These are phyloP conservation scores for Coemansia sp. DNA, from an alignment of 192 early-diverging fungal species.

Conservation along the genomic window DNA sequence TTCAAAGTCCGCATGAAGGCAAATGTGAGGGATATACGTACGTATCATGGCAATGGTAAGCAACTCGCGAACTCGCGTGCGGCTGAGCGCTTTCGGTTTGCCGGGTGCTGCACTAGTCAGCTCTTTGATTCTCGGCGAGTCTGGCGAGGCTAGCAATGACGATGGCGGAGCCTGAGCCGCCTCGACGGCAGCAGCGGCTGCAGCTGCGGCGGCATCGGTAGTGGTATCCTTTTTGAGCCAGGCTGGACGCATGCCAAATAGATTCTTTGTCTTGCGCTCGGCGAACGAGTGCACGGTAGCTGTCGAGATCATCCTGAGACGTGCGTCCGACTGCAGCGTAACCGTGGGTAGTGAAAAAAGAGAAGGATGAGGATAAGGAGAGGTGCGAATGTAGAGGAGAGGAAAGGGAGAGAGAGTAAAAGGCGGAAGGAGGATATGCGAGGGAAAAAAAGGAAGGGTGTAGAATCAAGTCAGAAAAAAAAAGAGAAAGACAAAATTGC, in stretches of 20 bases:
- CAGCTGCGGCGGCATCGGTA: conserved; percentile 13
- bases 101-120: conserved; percentile 20
- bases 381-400: conserved; percentile 5
- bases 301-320: conserved; percentile 37
- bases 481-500: conserved; percentile 6
- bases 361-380: background rate
- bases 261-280: conserved; percentile 46
- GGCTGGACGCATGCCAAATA: conserved; percentile 46
- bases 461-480: conserved; percentile 6
- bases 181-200: conserved; percentile 8
- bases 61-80: conserved; percentile 43
- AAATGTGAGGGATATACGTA: conserved; percentile 27
- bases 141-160: conserved; percentile 24
- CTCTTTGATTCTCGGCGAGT: conserved; percentile 41
- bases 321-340: conserved; percentile 1
- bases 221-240: conserved; percentile 38
- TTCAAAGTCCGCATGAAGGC: background rate
- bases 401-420: conserved; percentile 4
- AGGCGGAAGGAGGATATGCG: conserved; percentile 5
- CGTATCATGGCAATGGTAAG: conserved; percentile 49
- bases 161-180: conserved; percentile 1
- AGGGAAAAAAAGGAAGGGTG: background rate
- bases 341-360: background rate
- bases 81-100: conserved; percentile 47
- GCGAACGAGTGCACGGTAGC: conserved; percentile 40